A percentile compares a stretch with the other conserved stretches of the same genome.
Evolutionary conservation across 768 basidiomycete genomes (phyloP).

Genomic region (Cubamyces sp.): DNA sequence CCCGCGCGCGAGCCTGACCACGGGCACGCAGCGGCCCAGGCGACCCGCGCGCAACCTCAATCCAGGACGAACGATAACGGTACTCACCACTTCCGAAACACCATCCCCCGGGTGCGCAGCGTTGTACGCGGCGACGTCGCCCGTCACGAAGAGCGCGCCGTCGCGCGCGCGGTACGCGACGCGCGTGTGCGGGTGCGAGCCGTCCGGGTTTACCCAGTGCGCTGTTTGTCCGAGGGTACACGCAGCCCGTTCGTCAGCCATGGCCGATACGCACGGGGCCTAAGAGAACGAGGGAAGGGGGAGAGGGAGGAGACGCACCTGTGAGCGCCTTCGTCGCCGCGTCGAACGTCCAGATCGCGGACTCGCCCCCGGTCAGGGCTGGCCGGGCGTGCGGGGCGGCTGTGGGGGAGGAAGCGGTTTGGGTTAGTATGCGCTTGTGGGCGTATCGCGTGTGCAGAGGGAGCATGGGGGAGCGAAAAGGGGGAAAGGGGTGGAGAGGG

Average conservation of each 20-base stretch:
- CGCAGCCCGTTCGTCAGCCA: background rate
- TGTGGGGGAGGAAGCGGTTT: slow-evolving; percentile 35
- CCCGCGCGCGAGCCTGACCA: background rate
- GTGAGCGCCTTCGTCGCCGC: slow-evolving; percentile 42
- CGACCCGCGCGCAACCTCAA: background rate
- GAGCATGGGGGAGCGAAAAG: background rate
- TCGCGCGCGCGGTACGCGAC: slow-evolving; percentile 45
- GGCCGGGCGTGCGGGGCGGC: slow-evolving; percentile 36
- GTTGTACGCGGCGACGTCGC: slow-evolving; percentile 48
- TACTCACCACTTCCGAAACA: slow-evolving; percentile 20
- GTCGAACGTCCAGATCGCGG: slow-evolving; percentile 52
- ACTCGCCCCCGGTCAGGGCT: slow-evolving; percentile 38
- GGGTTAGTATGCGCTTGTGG: background rate
- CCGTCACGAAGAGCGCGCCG: slow-evolving; percentile 49
- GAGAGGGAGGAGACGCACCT: slow-evolving; percentile 35
- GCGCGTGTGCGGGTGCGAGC: slow-evolving; percentile 41
- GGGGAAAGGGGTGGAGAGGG: too few relatives aligned
- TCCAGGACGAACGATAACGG: background rate
- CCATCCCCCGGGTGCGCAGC: slow-evolving; percentile 5
- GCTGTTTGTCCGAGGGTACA: slow-evolving; percentile 38
- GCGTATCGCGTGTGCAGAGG: slow-evolving; percentile 19
- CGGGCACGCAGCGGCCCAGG: background rate
- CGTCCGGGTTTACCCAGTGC: slow-evolving; percentile 51
- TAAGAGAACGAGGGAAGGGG: background rate
- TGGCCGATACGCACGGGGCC: background rate